Conservation (phyloP, 106 monocot species). For the Dendrobium officinale region DNA sequence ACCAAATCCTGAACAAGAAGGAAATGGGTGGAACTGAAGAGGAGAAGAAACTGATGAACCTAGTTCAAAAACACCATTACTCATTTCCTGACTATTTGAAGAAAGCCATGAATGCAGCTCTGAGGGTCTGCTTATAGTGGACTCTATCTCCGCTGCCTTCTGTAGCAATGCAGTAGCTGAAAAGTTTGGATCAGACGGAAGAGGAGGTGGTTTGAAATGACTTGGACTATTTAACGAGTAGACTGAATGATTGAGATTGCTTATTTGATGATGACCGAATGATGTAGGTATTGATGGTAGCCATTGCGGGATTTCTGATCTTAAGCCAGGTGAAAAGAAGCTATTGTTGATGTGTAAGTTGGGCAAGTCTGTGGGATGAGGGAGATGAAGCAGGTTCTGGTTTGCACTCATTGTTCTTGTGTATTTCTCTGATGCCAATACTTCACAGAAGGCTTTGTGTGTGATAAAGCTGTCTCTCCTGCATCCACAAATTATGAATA, state of each 20-base stretch:
- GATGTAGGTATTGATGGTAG: not conserved
- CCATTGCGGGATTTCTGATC: not conserved
- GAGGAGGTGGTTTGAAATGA: not conserved
- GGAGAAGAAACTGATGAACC: not conserved
- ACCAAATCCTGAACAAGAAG: not conserved
- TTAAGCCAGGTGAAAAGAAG: no score
- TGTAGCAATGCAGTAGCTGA: constrained; percentile 39
- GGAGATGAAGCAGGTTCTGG: not conserved
- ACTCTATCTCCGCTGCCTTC: constrained; percentile 26
- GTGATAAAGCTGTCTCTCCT: constrained; percentile 22
- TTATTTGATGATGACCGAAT: not conserved
- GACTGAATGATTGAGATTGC: not conserved
- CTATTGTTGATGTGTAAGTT: not conserved
- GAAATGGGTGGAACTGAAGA: not conserved
- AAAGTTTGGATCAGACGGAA: constrained; percentile 2
- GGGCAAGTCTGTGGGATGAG: not conserved
- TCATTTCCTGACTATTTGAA: no score
- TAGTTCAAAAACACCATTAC: not conserved
- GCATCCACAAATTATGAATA: not conserved
- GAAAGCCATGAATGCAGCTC: not conserved
- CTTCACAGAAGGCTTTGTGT: constrained; percentile 20
- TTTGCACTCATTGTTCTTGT: not conserved
- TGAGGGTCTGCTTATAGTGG: constrained; percentile 4
- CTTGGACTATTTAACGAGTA: not conserved
- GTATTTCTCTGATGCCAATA: constrained; percentile 2